Base-by-base conservation (phyloP, 805 yeast species). In the Hanseniaspora vineae region DNA sequence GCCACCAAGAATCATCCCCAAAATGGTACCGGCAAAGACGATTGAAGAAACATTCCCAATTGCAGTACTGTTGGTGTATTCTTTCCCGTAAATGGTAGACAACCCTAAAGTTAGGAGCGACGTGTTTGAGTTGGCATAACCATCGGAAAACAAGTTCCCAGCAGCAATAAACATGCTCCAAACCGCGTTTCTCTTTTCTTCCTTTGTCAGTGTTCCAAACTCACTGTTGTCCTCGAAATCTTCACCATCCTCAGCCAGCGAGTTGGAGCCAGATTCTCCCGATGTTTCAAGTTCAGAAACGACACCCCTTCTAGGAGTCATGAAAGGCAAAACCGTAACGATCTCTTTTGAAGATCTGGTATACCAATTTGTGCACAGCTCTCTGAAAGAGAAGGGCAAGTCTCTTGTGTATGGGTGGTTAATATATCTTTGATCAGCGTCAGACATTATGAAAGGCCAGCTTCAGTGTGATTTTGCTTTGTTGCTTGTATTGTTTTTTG, bases 11-110 rank as follows among this genome's bases (percentile, higher is more conserved):
- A 90, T 71, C 70, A 81, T 89, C 43, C 97, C 97, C 18, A 85
- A 73, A 46, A 89, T 94, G 1, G 92, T 88, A 56, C 97, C 97
- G 9, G 76, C 96, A 59, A 90, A 89, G 0, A 89, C 96, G 61
- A 90, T 83, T 8, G 96, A 78, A 0, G 94, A 72, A 44, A 90
- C 84, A 58, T 88, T 88, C 51, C 80, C 73, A 47, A 84, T 76
- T 31, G 96, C 96, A 42, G 64, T 63, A 0, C 94, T 84, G 6
- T 71, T 54, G 3, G 77, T 62, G 59, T 82, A 81, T 54, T 73
- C 76, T 0, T 64, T 61, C 31, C 87, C 87, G 60, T 89, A 89
- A 37, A 89, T 70, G 2, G 60, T 66, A n/a, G 73, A 62, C 53
- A 89, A 70, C 66, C 89, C 80, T 14, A 89, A 78, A 32, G 81